Percentiles rank a stretch among this genome's conserved stretches.
These are phyloP conservation scores for Hypoxylon sp. DNA, from an alignment of 2,329 filamentous ascomycete species.

Conservation along the genomic window DNA sequence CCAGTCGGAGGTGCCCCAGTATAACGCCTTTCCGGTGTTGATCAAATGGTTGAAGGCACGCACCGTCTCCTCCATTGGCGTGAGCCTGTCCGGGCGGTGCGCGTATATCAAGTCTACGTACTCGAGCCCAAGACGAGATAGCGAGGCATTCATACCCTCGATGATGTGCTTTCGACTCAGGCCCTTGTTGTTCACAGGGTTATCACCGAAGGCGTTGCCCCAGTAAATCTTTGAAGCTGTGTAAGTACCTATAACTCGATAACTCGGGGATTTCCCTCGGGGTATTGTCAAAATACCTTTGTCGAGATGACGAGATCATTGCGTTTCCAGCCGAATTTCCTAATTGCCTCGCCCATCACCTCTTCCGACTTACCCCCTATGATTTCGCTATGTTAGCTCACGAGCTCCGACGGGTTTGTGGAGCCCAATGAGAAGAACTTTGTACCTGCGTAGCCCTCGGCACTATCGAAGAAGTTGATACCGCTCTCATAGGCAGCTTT, in stretches of 20 bases:
- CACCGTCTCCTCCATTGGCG: constrained; percentile 78
- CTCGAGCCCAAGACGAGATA: constrained; percentile 68
- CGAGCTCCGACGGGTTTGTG: neutral
- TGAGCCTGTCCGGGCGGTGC: constrained; percentile 75
- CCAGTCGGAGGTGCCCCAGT: constrained; percentile 80
- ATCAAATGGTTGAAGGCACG: constrained; percentile 79
- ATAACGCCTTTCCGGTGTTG: constrained; percentile 74
- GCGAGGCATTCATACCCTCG: constrained; percentile 71
- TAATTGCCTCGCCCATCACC: constrained; percentile 71
- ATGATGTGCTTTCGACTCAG: constrained; percentile 77
- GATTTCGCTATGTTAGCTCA: constrained; percentile 53
- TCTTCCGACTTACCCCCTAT: constrained; percentile 71
- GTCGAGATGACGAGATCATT: constrained; percentile 72
- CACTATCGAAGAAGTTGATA: constrained; percentile 74
- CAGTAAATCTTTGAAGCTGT: constrained; percentile 67
- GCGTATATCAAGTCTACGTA: constrained; percentile 78
- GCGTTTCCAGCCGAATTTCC: constrained; percentile 70
- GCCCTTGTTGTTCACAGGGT: constrained; percentile 74
- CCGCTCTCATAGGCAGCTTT: constrained; percentile 71
- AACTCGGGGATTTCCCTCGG: neutral
- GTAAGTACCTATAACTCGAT: constrained; percentile 6
- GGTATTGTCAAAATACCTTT: constrained; percentile 58
- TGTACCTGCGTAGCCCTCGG: constrained; percentile 57
- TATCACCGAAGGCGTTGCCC: constrained; percentile 70
- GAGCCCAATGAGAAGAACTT: neutral